Conservation (phyloP, 805 yeast species). For the Vanderwaltozyma verrucispora region DNA sequence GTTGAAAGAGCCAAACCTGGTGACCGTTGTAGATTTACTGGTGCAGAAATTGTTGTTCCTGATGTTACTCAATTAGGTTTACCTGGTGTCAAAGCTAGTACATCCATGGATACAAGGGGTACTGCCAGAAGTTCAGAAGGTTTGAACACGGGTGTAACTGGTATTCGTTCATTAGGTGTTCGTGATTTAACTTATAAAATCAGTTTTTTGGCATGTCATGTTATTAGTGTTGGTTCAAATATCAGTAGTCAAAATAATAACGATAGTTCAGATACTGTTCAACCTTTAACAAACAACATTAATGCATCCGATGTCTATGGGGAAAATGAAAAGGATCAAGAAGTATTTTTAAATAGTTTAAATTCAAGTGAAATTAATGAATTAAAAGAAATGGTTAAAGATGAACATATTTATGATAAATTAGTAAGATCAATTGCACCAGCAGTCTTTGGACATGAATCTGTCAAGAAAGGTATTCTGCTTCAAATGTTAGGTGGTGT, state of each 20-base stretch:
- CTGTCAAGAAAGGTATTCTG: constrained; percentile 82
- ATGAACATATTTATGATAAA: constrained; percentile 73
- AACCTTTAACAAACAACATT: constrained; percentile 19
- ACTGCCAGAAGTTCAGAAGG: constrained; percentile 44
- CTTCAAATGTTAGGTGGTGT: constrained; percentile 91
- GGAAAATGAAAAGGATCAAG: constrained; percentile 65
- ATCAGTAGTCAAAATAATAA: constrained; percentile 7
- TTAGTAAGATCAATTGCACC: constrained; percentile 88
- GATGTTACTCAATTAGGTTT: constrained; percentile 88
- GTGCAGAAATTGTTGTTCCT: constrained; percentile 90
- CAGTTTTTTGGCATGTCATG: constrained; percentile 89
- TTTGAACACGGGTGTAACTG: constrained; percentile 75
- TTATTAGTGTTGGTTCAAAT: constrained; percentile 44
- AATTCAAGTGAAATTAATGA: constrained; percentile 77
- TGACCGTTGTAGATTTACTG: constrained; percentile 87
- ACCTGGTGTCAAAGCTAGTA: constrained; percentile 88
- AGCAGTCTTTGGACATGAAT: constrained; percentile 92
- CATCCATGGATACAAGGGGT: constrained; percentile 55
- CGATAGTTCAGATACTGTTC: constrained; percentile 9
- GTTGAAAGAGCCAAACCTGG: constrained; percentile 98
- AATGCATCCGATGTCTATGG: constrained; percentile 18
- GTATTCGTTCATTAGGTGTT: constrained; percentile 82
- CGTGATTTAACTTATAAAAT: constrained; percentile 87
- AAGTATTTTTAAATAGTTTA: constrained; percentile 63
- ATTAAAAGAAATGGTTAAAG: constrained; percentile 81